Base-by-base conservation (phyloP, 176 grass and related monocot genomes). In the Triticum aestivum region DNA sequence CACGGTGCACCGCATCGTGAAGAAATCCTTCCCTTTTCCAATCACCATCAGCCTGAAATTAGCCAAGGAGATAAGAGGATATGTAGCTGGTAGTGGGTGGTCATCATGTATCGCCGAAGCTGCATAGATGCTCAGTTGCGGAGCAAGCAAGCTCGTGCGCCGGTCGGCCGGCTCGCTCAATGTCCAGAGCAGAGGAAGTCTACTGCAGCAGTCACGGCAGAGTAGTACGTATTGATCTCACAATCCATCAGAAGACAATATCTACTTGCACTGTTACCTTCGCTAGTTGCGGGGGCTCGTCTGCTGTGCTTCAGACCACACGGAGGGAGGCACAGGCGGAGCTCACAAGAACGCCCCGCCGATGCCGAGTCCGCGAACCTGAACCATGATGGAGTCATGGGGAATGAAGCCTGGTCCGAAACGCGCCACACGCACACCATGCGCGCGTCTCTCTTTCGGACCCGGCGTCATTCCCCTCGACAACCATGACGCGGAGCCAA, bases 391-490 rank as follows among this genome's bases (percentile, higher is more conserved):
- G 73, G 88, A 68, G 88, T 27, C 86, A 76, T 23, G 88, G 74
- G 91, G 91, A 93, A 93, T 93, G 91, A 93, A 93, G 91, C 88
- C 91, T 93, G 91, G 91, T 93, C 91, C 91, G 88, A 89, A 92
- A 76, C 51, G 51, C 0, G 2, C 84, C 79, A 51, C 52, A 12
- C 26, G 13, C 47, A 2, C 11, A 62, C 38, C 38, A 13, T 17
- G 35, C 9, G 54, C 4, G 35, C 9, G 54, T 4, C 65, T 87
- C 47, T 23, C 44, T 75, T 75, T 90, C 89, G 70, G 89, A 87
- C 89, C 89, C 18, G 85, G 83, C 84, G 6, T 90, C 89, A 90
- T 84, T 87, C 89, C 84, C 81, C 89, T 83, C 58, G 80, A 87
- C 89, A 90, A 20, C 85, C 89, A 87, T 87, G 84, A 52, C 86